Evolutionary conservation across 176 grass and related monocot genomes (phyloP), one percentile per base, ranked within the genome.

Genomic region (Triticum urartu): DNA sequence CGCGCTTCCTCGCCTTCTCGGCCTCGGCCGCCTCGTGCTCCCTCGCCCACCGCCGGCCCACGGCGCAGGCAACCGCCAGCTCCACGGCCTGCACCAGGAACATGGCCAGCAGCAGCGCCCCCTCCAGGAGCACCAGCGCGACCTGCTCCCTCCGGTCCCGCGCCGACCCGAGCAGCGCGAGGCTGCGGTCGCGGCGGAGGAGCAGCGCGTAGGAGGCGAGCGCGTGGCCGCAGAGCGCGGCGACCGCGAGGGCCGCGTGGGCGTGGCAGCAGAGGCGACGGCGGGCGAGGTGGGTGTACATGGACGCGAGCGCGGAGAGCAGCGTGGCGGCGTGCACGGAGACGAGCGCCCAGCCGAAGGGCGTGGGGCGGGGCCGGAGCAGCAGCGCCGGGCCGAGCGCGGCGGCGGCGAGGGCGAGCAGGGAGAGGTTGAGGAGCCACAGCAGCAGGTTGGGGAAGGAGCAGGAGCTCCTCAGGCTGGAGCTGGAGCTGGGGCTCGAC

Each of bases 301-400:
- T 68, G 17, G 87, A 80, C 17, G 81, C 14, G 75, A 94, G 85
- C 6, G 89, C 89, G 22, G 91, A 94, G 73, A 94, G 62, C 21
- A 90, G 67, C 15, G 94, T 92, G 75, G 77, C 61, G 56, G 68
- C 73, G 71, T 90, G 92, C 35, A 92, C 89, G 21, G 88, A 79
- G 89, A 86, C 50, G 83, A 97, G 91, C 82, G 79, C 90, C 89
- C 94, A 93, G 81, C 89, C 94, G 20, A 94, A 92, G 59, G 89
- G 88, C 73, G 91, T 94, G 4, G 88, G 89, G 1, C 64, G 68
- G 34, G 64, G 84, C 20, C 86, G 86, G 68, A 97, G 84, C 11
- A 97, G 89, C 74, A 97, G 75, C 84, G 92, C 79, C 3, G 77
- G 90, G 32, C 64, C 85, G 56, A 92, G 70, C 38, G 90, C 89